Evolutionary conservation across 495 filamentous ascomycete species (phyloP), one percentile per base, ranked within the genome.

Genomic region (Tuber umbilicatum): DNA sequence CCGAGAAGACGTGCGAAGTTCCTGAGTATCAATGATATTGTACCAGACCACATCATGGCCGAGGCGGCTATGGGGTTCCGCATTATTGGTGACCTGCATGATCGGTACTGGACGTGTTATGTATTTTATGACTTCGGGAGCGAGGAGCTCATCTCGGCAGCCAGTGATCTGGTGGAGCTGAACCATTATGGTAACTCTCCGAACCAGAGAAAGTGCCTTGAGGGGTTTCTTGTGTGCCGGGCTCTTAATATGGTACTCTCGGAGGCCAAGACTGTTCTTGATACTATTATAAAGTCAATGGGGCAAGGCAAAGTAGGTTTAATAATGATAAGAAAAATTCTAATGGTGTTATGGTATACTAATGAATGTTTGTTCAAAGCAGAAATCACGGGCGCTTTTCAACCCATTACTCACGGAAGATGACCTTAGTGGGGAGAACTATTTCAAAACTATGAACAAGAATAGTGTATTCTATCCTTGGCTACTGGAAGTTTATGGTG

Each of bases 341-440:
- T 31, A 64, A 31, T 0, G 10, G 12, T 14, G 4, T 17, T 31
- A 17, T 35, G 14, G 17, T 64, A 17, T 35, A 27, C 55, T 64
- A 12, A 64, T 17, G 3, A 35, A 6, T n/a, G 21, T 16, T 19
- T 23, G 69, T 39, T 70, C n/a, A 39, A 40, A 43, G 69, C 14
- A 31, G 23, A 39, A 39, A 43, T 40, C 38, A 35, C 38, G 38
- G 31, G 38, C 41, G 38, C 69, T 39, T 23, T 70, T 39, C 23
- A 70, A 14, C 35, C 69, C 35, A 21, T 14, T 70, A 40, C 69
- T 70, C 41, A 70, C 69, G 41, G 69, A 39, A 40, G 41, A 43
- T 43, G 69, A 70, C 41, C 69, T 70, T 17, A 70, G 69, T 40
- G 69, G 69, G 2, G 69, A 70, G 41, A 70, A 70, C 35, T 70